Conservation (phyloP, 805 yeast species). For the Kodamaea restingae region DNA sequence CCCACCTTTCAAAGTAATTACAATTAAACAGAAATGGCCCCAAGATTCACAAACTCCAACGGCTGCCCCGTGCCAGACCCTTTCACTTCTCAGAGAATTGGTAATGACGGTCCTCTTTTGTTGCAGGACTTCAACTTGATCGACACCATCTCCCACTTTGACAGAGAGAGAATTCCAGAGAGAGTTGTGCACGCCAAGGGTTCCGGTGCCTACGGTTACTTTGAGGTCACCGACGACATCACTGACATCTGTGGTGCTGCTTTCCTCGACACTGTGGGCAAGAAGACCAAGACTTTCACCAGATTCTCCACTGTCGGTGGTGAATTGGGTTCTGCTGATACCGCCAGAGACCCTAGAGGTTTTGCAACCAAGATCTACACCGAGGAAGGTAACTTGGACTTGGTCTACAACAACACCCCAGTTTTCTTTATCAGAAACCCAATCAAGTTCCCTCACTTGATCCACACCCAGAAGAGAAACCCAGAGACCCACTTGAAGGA, state of each 20-base stretch:
- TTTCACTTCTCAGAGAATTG: constrained; percentile 49
- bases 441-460: constrained; percentile 58
- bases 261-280: constrained; percentile 27
- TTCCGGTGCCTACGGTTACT: constrained; percentile 57
- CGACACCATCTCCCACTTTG: constrained; percentile 56
- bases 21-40: constrained; percentile 36
- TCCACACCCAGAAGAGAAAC: constrained; percentile 68
- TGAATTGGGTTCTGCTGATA: constrained; percentile 62
- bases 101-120: constrained; percentile 55
- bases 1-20: not conserved
- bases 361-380: constrained; percentile 63
- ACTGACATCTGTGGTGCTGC: constrained; percentile 24
- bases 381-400: constrained; percentile 64
- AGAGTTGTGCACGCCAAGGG: constrained; percentile 69
- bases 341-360: constrained; percentile 69
- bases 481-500: constrained; percentile 75
- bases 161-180: constrained; percentile 63
- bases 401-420: constrained; percentile 74
- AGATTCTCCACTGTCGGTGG: constrained; percentile 71
- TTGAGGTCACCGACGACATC: constrained; percentile 51
- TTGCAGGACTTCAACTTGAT: constrained; percentile 56
- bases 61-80: constrained; percentile 78
- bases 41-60: constrained; percentile 65
- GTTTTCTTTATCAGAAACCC: constrained; percentile 64
- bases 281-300: constrained; percentile 31